These are phyloP conservation scores for Alternaria ethzedia DNA, from an alignment of 2,329 filamentous ascomycete genomes.

Conservation along the genomic window DNA sequence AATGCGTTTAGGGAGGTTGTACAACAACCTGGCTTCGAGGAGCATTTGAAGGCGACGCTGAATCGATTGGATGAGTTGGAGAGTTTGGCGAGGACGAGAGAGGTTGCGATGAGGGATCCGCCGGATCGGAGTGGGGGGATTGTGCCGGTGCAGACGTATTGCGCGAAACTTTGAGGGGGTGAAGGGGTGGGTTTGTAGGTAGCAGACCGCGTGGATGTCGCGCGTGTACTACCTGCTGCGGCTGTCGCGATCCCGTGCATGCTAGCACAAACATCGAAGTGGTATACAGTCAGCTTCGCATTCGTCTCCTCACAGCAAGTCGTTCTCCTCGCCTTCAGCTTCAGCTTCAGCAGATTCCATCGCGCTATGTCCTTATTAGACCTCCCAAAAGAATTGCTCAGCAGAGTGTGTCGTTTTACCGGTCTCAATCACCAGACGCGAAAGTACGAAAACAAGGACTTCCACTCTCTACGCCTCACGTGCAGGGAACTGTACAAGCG, in stretches of 20 bases:
- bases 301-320: not conserved
- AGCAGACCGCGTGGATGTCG: not conserved
- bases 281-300: not conserved
- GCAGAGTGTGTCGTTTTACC: not conserved
- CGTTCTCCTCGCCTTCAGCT: not conserved
- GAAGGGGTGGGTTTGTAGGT: not conserved
- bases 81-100: slow-evolving; percentile 86
- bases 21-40: slow-evolving; percentile 76
- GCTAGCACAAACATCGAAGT: not conserved
- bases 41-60: slow-evolving; percentile 80
- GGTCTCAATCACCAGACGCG: too few species aligned
- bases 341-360: not conserved
- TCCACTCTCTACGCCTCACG: too few species aligned
- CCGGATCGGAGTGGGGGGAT: slow-evolving; percentile 37
- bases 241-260: not conserved
- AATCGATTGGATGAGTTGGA: slow-evolving; percentile 89
- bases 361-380: not conserved
- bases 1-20: slow-evolving; percentile 84
- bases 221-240: not conserved
- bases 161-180: slow-evolving; percentile 27
- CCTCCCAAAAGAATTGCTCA: not conserved
- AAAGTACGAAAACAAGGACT: too few species aligned
- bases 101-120: slow-evolving; percentile 85
- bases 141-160: slow-evolving; percentile 39
- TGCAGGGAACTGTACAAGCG: too few species aligned